Evolutionary conservation across 192 early-diverging fungal species (phyloP), one percentile per base, ranked within the genome.

Genomic region (Coemansia sp.): DNA sequence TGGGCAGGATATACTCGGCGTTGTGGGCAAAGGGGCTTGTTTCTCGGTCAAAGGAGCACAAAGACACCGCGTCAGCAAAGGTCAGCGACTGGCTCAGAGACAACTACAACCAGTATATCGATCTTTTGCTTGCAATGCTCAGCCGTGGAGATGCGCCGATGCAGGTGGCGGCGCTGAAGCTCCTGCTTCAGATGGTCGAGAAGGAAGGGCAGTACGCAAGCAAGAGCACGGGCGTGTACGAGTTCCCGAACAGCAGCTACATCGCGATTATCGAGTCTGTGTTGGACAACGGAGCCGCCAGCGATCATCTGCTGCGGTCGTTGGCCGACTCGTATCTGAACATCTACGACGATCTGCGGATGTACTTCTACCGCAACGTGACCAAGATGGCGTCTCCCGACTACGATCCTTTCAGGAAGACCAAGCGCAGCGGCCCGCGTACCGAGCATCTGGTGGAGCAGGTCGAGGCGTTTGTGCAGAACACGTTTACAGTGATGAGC

Each of bases 291-390:
- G 45, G 71, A 38, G 83, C 87, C 42, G 84, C 89, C 31, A 87
- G 72, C 38, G 83, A 90, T 25, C 88, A 85, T 11, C 56, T 96
- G 33, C 55, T 85, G 48, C 84, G 82, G 12, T 78, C 85, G 60
- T 75, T 95, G 25, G 76, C 88, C 1, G 87, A 89, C 52, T 87
- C 88, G 42, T 88, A 89, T 60, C 64, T 95, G 36, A 91, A 90
- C 72, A 68, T 73, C 7, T 95, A 92, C 74, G 93, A 93, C 67
- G 96, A 98, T 68, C 72, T 96, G 48, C 85, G 92, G 67, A 86
- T 87, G 65, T 93, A 93, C 73, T 95, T 94, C 71, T 88, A 75
- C 86, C 72, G 91, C 89, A 71, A 77, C 88, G 42, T 77, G 2
- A 69, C 69, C 32, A 70, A 67, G 50, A 71, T 83, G 11, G 72